phyloP scores from a whole-genome alignment of 2,329 filamentous ascomycete species.

The Thyridium curvatum region DNA sequence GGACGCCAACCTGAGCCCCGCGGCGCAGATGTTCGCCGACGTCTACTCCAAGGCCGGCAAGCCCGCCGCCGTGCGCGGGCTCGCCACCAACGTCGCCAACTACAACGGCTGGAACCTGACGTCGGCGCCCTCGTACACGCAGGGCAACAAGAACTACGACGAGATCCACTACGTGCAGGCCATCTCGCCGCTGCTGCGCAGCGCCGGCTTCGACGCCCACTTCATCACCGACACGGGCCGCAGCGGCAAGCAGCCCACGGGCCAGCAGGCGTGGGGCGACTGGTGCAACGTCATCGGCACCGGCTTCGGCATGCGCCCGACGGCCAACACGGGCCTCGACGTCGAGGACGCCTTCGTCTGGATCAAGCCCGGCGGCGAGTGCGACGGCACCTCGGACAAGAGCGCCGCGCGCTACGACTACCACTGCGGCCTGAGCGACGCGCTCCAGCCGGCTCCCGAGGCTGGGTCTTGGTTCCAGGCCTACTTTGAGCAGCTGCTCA shows the following conservation, averaged over 20 bases:
- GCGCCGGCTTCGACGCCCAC: slow-evolving; percentile 35
- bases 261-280: slow-evolving; percentile 55
- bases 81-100: slow-evolving; percentile 54
- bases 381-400: slow-evolving; percentile 41
- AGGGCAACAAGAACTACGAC: slow-evolving; percentile 42
- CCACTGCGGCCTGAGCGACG: slow-evolving; percentile 43
- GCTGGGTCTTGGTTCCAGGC: slow-evolving; percentile 63
- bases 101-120: slow-evolving; percentile 43
- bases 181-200: slow-evolving; percentile 56
- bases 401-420: slow-evolving; percentile 43
- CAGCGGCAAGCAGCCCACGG: slow-evolving; percentile 52
- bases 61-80: slow-evolving; percentile 43
- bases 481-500: slow-evolving; percentile 51
- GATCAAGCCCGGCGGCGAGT: slow-evolving; percentile 63
- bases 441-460: slow-evolving; percentile 60
- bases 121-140: slow-evolving; percentile 37
- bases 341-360: slow-evolving; percentile 63
- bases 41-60: slow-evolving; percentile 44
- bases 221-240: slow-evolving; percentile 49
- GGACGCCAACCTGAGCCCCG: slow-evolving; percentile 43
- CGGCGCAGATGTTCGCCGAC: slow-evolving; percentile 37
- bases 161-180: slow-evolving; percentile 53
- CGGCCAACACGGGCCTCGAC: slow-evolving; percentile 51
- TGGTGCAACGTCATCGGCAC: slow-evolving; percentile 62
- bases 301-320: slow-evolving; percentile 59